These are phyloP conservation scores for Eutypella sp. DNA, from an alignment of 2,329 filamentous ascomycete genomes.

Conservation along the genomic window DNA sequence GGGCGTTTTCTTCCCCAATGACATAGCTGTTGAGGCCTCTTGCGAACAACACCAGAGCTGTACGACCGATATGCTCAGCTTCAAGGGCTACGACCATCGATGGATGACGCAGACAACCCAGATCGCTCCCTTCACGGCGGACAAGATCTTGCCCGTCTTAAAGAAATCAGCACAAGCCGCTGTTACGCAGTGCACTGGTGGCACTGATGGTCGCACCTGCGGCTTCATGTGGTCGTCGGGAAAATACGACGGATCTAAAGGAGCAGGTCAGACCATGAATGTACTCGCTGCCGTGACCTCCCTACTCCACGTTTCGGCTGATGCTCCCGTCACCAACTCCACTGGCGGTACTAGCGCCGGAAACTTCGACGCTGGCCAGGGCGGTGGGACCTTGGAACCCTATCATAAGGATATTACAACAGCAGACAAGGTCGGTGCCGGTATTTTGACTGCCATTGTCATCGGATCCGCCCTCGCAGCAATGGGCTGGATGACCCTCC, in stretches of 20 bases:
- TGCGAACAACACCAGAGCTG: conserved; percentile 48
- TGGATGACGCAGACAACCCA: conserved; percentile 42
- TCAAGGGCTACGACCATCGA: conserved; percentile 55
- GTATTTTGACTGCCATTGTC: conserved; percentile 42
- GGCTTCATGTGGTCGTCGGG: conserved; percentile 43
- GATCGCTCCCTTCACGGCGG: conserved; percentile 33
- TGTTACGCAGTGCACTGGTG: conserved; percentile 30
- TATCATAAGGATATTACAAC: conserved; percentile 32
- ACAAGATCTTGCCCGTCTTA: conserved; percentile 31
- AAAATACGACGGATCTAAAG: conserved; percentile 47
- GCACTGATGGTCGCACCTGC: conserved; percentile 37
- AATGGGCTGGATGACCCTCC: conserved; percentile 46
- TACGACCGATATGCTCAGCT: conserved; percentile 53
- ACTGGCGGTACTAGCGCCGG: conserved; percentile 49
- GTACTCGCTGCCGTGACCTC: conserved; percentile 51
- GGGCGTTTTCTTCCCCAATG: conserved; percentile 44
- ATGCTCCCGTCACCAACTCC: conserved; percentile 37
- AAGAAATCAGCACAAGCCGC: conserved; percentile 35
- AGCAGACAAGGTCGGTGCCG: conserved; percentile 42
- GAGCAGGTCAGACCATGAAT: conserved; percentile 57
- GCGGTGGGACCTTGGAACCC: conserved; percentile 27
- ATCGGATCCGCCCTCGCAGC: conserved; percentile 34
- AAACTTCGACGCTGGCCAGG: conserved; percentile 35
- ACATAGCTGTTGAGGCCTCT: conserved; percentile 47
- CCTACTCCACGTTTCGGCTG: conserved; percentile 39